phyloP scores from a whole-genome alignment of 1,284 basidiomycete genomes.

The Vanrija sp. region DNA sequence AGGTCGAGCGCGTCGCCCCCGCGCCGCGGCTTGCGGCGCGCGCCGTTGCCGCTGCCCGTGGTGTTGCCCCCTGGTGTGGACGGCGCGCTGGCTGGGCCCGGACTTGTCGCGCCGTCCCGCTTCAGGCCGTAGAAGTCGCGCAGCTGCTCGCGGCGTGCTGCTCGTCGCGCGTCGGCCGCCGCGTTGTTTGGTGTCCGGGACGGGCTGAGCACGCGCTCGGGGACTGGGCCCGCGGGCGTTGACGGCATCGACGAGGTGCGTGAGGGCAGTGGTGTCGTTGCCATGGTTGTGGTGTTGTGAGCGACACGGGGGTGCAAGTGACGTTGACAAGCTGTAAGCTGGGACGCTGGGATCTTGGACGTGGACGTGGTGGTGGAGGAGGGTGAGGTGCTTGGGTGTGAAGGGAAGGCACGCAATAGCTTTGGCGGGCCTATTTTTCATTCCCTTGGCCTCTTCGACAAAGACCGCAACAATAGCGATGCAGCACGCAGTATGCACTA shows the following conservation, averaged over 20 bases:
- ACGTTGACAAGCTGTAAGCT: too few species aligned
- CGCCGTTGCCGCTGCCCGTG: background rate
- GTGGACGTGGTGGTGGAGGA: too few species aligned
- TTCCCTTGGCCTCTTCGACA: too few species aligned
- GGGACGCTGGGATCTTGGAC: too few species aligned
- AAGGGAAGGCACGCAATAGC: too few species aligned
- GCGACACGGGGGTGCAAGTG: too few species aligned
- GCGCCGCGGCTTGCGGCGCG: background rate
- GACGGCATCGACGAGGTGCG: background rate
- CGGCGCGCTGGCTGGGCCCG: background rate
- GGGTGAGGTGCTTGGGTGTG: too few species aligned
- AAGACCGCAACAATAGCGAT: too few species aligned
- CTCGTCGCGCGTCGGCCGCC: constrained; percentile 27
- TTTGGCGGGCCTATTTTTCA: too few species aligned
- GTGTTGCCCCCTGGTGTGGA: background rate
- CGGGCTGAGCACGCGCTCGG: constrained; percentile 12
- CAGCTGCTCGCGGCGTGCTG: constrained; percentile 35
- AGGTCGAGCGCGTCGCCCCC: constrained; percentile 4
- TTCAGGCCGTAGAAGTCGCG: constrained; percentile 42
- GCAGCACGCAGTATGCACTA: too few species aligned
- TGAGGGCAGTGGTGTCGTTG: background rate
- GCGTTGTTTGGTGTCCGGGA: background rate
- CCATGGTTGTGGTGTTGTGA: background rate
- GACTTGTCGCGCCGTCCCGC: constrained; percentile 6
- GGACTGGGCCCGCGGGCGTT: background rate